Percentiles rank a stretch among this genome's conserved stretches.
These are phyloP conservation scores for Metschnikowia rubicola DNA, from an alignment of 805 yeast species.

Conservation along the genomic window DNA sequence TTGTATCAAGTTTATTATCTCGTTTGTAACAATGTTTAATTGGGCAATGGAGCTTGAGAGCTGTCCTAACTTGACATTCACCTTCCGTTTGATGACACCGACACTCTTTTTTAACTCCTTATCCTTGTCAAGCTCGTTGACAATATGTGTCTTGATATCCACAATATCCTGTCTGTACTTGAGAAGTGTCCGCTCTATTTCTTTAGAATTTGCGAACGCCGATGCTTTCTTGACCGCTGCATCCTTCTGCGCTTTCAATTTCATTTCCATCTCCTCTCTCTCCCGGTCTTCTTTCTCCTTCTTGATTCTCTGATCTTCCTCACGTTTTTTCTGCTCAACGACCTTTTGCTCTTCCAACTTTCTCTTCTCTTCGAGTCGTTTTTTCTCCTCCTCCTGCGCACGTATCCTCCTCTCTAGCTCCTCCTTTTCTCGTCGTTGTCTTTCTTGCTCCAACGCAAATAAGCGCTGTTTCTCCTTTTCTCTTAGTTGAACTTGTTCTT, in stretches of 20 bases:
- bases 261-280: conserved; percentile 17
- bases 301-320: conserved; percentile 10
- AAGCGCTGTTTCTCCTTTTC: conserved; percentile 13
- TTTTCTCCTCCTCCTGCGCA: conserved; percentile 13
- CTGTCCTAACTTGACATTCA: conserved; percentile 91
- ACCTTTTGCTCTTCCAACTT: conserved; percentile 12
- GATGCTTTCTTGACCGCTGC: conserved; percentile 19
- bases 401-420: conserved; percentile 16
- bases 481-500: conserved; percentile 5
- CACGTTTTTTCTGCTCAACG: conserved; percentile 7
- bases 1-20: conserved; percentile 47
- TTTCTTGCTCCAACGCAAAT: conserved; percentile 9
- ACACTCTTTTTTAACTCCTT: conserved; percentile 52
- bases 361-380: conserved; percentile 10
- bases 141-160: conserved; percentile 59
- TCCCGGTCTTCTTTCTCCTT: conserved; percentile 18
- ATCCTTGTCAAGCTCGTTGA: conserved; percentile 49
- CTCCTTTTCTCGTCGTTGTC: background rate
- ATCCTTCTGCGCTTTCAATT: conserved; percentile 15
- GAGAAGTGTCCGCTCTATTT: conserved; percentile 42
- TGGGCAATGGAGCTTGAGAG: conserved; percentile 70
- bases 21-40: conserved; percentile 47
- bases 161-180: conserved; percentile 50
- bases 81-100: conserved; percentile 62
- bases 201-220: conserved; percentile 31